Evolutionary conservation across 148 eudicot genomes (phyloP), one percentile per base, ranked within the genome.

Genomic region (Simmondsia chinensis): DNA sequence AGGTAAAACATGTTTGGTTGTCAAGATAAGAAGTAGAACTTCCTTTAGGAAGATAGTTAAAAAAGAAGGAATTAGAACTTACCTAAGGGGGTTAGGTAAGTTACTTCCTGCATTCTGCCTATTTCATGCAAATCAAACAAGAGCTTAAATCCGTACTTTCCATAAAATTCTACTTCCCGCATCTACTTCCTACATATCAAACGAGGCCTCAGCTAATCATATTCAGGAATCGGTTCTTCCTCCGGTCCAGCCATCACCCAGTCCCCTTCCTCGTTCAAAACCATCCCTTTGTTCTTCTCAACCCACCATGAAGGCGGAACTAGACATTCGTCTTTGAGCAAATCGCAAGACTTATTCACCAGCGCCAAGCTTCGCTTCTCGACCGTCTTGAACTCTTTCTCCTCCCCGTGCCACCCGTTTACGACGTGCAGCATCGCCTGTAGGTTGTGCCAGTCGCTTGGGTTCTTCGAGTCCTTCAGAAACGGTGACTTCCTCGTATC

Each of bases 301-400:
- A 89, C 45, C 97, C 97, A 89, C 97, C 97, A 89, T 4, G 80
- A 68, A 6, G 70, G 87, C 0, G 97, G 95, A 54, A 89, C 67
- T 73, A 84, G 61, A 20, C 50, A 71, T 52, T 89, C 97, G 4
- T 84, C 82, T 45, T 81, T 89, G 60, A 89, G 53, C 10, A 63
- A 63, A 16, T 57, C 94, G 34, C 82, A 57, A 0, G 94, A 88
- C 43, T 88, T 88, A 41, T 88, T 83, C 39, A 83, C 97, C 62
- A 88, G 49, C 8, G 91, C 79, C 54, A 88, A 23, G 20, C 94
- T 88, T 68, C 94, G 52, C 52, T 78, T 71, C 22, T 62, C 53
- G 58, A 23, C 69, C 50, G 48, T 24, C 69, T 71, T 64, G 11
- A 88, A 83, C 26, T 70, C 77, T 9, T 64, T 69, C 2, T 70